Conservation (phyloP, 2,329 filamentous ascomycete genomes). For the Neospermospora avenae region DNA sequence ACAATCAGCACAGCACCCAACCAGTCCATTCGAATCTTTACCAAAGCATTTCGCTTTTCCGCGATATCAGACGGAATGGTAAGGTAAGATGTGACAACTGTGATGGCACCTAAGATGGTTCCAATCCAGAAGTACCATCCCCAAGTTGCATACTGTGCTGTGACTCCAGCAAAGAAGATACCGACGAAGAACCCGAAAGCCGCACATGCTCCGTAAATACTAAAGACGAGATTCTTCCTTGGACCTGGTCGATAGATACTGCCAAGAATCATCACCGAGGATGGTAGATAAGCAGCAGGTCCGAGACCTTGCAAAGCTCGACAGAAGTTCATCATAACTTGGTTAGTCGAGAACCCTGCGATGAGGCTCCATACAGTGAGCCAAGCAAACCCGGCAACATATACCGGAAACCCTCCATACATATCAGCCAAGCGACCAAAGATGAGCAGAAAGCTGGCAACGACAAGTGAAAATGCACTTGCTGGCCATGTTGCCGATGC, state of each 20-base stretch:
- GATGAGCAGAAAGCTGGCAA: slow-evolving; percentile 57
- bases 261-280: slow-evolving; percentile 64
- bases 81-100: slow-evolving; percentile 43
- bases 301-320: slow-evolving; percentile 73
- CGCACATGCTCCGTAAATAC: slow-evolving; percentile 54
- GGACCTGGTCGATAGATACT: slow-evolving; percentile 64
- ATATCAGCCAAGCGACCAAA: slow-evolving; percentile 61
- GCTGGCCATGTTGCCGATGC: slow-evolving; percentile 60
- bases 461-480: slow-evolving; percentile 56
- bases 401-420: slow-evolving; percentile 59
- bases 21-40: slow-evolving; percentile 64
- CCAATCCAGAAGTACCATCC: slow-evolving; percentile 69
- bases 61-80: slow-evolving; percentile 48
- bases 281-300: slow-evolving; percentile 67
- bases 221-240: slow-evolving; percentile 63
- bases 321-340: slow-evolving; percentile 69
- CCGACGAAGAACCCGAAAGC: slow-evolving; percentile 56
- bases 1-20: slow-evolving; percentile 58
- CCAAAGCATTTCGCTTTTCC: slow-evolving; percentile 32
- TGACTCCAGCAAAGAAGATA: slow-evolving; percentile 62
- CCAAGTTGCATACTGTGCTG: slow-evolving; percentile 58
- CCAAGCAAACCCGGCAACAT: slow-evolving; percentile 59
- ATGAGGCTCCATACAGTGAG: slow-evolving; percentile 66
- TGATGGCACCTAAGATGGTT: slow-evolving; percentile 48
- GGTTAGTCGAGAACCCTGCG: slow-evolving; percentile 64